A percentile compares a stretch with the other conserved stretches of the same genome.
Conservation (phyloP, 2,329 filamentous ascomycete species). For the Ustulina deusta region DNA sequence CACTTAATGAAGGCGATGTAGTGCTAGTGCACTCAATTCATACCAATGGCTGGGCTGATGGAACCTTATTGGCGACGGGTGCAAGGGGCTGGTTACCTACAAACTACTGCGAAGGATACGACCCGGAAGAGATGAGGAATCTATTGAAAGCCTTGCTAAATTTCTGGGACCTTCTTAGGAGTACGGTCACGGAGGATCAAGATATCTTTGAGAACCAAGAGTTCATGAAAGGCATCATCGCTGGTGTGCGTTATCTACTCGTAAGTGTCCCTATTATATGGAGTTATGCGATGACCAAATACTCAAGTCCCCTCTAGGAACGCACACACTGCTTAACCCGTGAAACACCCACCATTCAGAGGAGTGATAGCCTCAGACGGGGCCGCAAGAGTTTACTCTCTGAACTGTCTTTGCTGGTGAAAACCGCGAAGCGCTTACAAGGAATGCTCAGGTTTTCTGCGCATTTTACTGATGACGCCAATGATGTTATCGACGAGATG, state of each 20-base stretch:
- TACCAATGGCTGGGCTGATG: slow-evolving; percentile 98
- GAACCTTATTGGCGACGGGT: slow-evolving; percentile 86
- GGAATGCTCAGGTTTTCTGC: slow-evolving; percentile 70
- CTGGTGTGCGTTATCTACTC: slow-evolving; percentile 88
- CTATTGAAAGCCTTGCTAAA: slow-evolving; percentile 88
- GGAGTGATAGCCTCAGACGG: slow-evolving; percentile 79
- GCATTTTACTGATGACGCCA: slow-evolving; percentile 68
- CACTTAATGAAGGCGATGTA: slow-evolving; percentile 89
- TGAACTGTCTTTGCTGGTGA: slow-evolving; percentile 89
- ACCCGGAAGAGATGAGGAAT: slow-evolving; percentile 86
- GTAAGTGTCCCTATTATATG: slow-evolving; percentile 64
- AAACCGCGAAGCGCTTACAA: slow-evolving; percentile 86
- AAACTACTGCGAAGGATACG: slow-evolving; percentile 97
- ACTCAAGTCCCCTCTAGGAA: slow-evolving; percentile 68
- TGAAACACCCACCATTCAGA: slow-evolving; percentile 79
- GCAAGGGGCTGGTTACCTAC: slow-evolving; percentile 95
- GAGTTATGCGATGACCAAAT: not conserved
- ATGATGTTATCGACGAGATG: slow-evolving; percentile 89
- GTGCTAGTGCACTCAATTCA: slow-evolving; percentile 96
- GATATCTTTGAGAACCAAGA: slow-evolving; percentile 90
- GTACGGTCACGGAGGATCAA: slow-evolving; percentile 78
- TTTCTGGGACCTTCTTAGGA: slow-evolving; percentile 90
- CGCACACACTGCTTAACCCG: slow-evolving; percentile 87
- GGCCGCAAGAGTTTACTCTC: slow-evolving; percentile 89
- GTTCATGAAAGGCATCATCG: slow-evolving; percentile 93